Evolutionary conservation across 495 filamentous ascomycete genomes (phyloP).

Genomic region (Clohesyomyces aquaticus): DNA sequence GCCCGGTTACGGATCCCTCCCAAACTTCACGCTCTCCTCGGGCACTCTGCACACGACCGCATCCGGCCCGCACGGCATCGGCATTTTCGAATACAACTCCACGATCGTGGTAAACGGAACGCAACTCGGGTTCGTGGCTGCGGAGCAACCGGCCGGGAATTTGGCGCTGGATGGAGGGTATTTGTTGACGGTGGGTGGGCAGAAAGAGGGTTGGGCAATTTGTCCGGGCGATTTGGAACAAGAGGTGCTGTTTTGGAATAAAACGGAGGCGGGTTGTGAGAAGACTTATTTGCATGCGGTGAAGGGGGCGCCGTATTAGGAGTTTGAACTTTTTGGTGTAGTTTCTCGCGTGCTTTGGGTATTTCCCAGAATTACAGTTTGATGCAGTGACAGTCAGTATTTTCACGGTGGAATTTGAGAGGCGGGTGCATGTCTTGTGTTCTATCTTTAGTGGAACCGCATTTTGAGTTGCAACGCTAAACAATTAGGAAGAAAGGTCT

Average conservation of each 20-base stretch:
- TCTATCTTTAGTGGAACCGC: too few species aligned
- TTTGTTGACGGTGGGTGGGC: constrained; percentile 40
- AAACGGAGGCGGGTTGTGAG: constrained; percentile 30
- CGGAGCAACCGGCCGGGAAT: constrained; percentile 31
- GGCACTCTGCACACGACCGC: constrained; percentile 34
- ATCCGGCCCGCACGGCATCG: constrained; percentile 34
- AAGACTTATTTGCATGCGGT: constrained; percentile 43
- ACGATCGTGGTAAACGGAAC: constrained; percentile 29
- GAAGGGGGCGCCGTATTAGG: constrained; percentile 39
- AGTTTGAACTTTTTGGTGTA: too few species aligned
- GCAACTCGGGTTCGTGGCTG: constrained; percentile 33
- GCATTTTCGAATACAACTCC: constrained; percentile 36
- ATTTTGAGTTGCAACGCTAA: too few species aligned
- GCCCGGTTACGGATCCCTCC: constrained; percentile 41
- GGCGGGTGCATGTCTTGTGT: too few species aligned
- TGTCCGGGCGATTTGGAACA: constrained; percentile 36
- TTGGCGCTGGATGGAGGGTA: constrained; percentile 39
- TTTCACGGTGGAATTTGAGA: too few species aligned
- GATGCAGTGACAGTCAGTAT: too few species aligned
- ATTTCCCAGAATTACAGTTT: too few species aligned
- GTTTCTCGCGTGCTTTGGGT: too few species aligned
- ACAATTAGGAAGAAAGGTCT: too few species aligned
- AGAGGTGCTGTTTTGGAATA: constrained; percentile 41
- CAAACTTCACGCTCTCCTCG: constrained; percentile 41
- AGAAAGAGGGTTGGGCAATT: constrained; percentile 41